Base-by-base conservation (phyloP, 2,329 filamentous ascomycete genomes). In the Scleromitrula shiraiana region DNA sequence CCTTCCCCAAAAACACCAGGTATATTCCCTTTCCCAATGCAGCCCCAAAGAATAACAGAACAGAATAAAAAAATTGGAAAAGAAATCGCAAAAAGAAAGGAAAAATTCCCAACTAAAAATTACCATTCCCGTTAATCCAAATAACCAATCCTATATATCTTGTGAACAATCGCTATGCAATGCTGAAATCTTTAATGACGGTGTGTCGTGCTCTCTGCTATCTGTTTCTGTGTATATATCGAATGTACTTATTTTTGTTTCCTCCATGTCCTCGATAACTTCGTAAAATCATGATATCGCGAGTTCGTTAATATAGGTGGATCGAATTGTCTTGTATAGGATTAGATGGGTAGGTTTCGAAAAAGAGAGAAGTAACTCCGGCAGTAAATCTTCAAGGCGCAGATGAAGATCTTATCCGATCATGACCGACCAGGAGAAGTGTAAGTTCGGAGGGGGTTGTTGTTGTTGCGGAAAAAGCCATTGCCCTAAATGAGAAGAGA, bases 371-470 rank as follows among this genome's bases (percentile, higher is more conserved):
- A 24, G 38, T 39, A 39, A 30, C 39, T 30, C 23, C 33, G n/a
- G 44, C 36, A 20, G 33, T 38, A 35, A 24, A 15, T 27, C 38
- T 29, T 59, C 52, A 62, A 48, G 58, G 59, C 49, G 58, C 57
- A 51, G 60, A 61, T 29, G 53, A 46, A 41, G 55, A 39, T 41
- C 49, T 54, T 27, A 57, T 50, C 54, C 50, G 56, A 54, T 62
- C 55, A 46, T 64, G 60, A 40, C 60, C 55, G 48, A 59, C 54
- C 24, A 64, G 53, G 27, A 64, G 53, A 37, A 60, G 53, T n/a
- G 61, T 60, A 41, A 63, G 60, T 52, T 60, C 53, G 44, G 62
- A 62, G 22, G 59, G 62, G n/a, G n/a, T n/a, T n/a, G n/a, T n/a
- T n/a, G n/a, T n/a, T 12, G 57, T 58, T 24, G 57, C 53, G 12